Percentiles rank a stretch among this genome's conserved stretches.
These are phyloP conservation scores for Pichia cephalocereana DNA, from an alignment of 805 yeast genomes.

Conservation along the genomic window DNA sequence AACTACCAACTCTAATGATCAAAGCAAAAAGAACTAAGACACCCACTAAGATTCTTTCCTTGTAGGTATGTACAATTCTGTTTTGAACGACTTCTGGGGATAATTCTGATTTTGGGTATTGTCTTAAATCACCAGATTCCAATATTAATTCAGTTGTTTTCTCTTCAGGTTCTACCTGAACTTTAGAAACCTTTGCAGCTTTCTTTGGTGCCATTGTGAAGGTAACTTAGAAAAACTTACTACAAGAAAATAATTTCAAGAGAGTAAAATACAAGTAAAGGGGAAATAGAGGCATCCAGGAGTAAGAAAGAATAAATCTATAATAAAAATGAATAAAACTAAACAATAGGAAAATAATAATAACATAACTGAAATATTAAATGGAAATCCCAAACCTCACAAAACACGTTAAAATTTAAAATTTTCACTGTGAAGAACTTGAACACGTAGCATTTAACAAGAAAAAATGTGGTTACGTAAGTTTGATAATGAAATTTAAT, in stretches of 20 bases:
- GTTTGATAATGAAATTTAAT: too few relatives aligned
- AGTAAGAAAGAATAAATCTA: too few relatives aligned
- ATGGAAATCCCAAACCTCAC: not conserved
- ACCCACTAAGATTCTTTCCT: constrained; percentile 34
- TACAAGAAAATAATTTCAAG: too few relatives aligned
- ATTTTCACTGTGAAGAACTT: not conserved
- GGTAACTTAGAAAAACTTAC: not conserved
- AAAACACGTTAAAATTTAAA: not conserved
- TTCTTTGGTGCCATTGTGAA: constrained; percentile 18
- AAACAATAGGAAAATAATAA: too few relatives aligned
- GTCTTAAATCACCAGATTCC: constrained; percentile 43
- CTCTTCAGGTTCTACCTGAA: constrained; percentile 1
- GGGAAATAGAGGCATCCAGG: too few relatives aligned
- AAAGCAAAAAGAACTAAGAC: constrained; percentile 38
- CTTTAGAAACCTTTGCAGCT: constrained; percentile 7
- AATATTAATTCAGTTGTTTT: constrained; percentile 35
- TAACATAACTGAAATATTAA: too few relatives aligned
- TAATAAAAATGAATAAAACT: too few relatives aligned
- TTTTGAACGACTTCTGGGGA: constrained; percentile 29
- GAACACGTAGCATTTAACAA: not conserved
- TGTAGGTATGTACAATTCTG: constrained; percentile 30
- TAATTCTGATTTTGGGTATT: constrained; percentile 46
- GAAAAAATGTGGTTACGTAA: not conserved
- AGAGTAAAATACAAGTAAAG: too few relatives aligned
- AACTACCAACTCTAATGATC: constrained; percentile 49